Base-by-base conservation (phyloP, 495 filamentous ascomycete genomes). In the Penicillium cataractarum region DNA sequence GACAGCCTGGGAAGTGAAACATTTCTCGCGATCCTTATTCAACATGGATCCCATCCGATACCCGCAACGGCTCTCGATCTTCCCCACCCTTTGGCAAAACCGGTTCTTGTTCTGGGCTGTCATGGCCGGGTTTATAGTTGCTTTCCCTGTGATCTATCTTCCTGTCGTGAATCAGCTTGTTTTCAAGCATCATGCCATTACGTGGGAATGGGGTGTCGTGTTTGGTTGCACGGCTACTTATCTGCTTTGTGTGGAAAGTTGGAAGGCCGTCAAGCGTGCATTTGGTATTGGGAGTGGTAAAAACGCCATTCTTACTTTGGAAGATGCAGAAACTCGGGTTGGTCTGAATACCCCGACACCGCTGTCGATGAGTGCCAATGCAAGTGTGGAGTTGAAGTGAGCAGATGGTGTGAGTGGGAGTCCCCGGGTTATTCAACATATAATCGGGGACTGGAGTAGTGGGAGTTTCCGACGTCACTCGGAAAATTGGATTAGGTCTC, bases 61-160 rank as follows among this genome's bases (percentile, higher is more conserved):
- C 29, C 72, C 79, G 31, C 65, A 66, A 12, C 75, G 75, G 22
- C 82, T 84, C 52, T 83, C 84, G 0, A 81, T 88, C 56, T 86
- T 89, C 75, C 74, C 82, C 61, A 88, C 90, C 55, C 66, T 92
- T 40, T 90, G 87, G 81, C 73, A 80, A 21, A 93, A 93, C 76
- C 79, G 79, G 27, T 91, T 93, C 70, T 78, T 93, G 26, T 92
- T 92, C 80, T 92, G 82, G 82, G 82, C 88, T 39, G 86, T 92
- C 21, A 75, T 88, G 37, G 78, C 88, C 27, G 90, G 89, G 8
- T 86, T 85, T 46, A 40, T 90, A 21, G 83, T 84, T 64, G 84
- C 90, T 5, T 92, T 92, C 66, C 89, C 89, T 0, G 84, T 87
- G 5, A 83, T 92, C 0, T 92, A 92, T 66, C 88, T 93, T 33